Percentiles rank a stretch among this genome's conserved stretches.
Evolutionary conservation across 2,329 filamentous ascomycete species (phyloP).

Genomic region (Chrysosphaeria jannelii): DNA sequence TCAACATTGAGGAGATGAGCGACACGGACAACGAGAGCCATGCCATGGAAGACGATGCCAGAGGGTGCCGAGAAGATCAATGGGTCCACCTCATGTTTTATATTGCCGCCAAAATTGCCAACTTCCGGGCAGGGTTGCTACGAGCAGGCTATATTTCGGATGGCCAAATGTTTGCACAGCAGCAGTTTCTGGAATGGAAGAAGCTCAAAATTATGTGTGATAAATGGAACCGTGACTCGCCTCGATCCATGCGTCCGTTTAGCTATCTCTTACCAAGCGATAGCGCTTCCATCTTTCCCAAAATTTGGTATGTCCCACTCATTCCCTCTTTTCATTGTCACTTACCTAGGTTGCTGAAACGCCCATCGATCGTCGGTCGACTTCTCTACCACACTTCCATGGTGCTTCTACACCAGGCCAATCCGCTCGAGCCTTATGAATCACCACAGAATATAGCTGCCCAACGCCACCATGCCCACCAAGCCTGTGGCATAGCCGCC

Average conservation of each 20-base stretch:
- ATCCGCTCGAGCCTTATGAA: conserved; percentile 33
- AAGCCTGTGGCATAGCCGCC: conserved; percentile 70
- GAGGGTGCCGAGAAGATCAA: conserved; percentile 35
- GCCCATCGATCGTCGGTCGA: conserved; percentile 49
- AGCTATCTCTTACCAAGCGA: conserved; percentile 42
- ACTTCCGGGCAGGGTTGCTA: conserved; percentile 53
- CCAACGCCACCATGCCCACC: conserved; percentile 45
- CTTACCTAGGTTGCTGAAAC: conserved; percentile 39
- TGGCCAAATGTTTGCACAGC: too few species aligned
- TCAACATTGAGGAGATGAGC: background rate
- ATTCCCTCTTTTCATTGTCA: conserved; percentile 6
- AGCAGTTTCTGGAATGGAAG: conserved; percentile 47
- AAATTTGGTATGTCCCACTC: conserved; percentile 75
- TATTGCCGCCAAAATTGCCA: conserved; percentile 60
- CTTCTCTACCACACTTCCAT: conserved; percentile 76
- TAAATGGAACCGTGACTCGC: conserved; percentile 49
- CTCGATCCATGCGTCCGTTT: conserved; percentile 65
- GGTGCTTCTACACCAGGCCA: conserved; percentile 48
- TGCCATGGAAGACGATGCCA: background rate
- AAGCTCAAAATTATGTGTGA: conserved; percentile 56
- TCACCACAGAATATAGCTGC: conserved; percentile 36
- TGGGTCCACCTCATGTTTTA: conserved; percentile 82
- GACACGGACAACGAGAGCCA: background rate
- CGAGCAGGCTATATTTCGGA: too few species aligned
- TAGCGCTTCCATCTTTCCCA: conserved; percentile 35